Conservation (phyloP, 75 land plant species). For the Larix kaempferi region DNA sequence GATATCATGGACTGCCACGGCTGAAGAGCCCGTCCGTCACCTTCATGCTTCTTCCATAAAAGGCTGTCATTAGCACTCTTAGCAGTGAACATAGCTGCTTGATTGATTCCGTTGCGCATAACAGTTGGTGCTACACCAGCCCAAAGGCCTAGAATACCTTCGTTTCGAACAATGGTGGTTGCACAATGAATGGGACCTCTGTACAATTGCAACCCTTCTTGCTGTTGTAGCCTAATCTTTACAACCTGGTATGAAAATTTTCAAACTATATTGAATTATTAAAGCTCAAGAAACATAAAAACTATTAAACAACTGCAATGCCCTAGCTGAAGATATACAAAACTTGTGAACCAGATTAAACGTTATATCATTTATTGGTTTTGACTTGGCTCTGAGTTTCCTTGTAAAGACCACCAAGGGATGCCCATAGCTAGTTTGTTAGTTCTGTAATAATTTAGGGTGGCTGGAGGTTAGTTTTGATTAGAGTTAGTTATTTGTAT, state of each 20-base stretch:
- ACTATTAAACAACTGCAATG: too few relatives aligned
- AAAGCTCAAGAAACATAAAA: too few relatives aligned
- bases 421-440: too few relatives aligned
- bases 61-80: constrained; percentile 74
- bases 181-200: constrained; percentile 98
- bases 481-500: too few relatives aligned
- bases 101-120: constrained; percentile 97
- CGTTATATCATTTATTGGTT: too few relatives aligned
- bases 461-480: too few relatives aligned
- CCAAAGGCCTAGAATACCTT: constrained; percentile 91
- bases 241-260: constrained; percentile 54
- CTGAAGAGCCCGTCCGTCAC: constrained; percentile 81
- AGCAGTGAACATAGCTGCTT: constrained; percentile 98
- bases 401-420: too few relatives aligned
- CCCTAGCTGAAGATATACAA: too few relatives aligned
- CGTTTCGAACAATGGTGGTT: constrained; percentile 73
- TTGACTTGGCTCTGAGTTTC: too few relatives aligned
- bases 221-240: constrained; percentile 94
- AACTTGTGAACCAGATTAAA: too few relatives aligned
- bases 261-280: too few relatives aligned
- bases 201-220: constrained; percentile 78
- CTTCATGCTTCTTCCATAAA: constrained; percentile 92
- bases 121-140: constrained; percentile 97
- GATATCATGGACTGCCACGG: constrained; percentile 99
- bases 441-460: too few relatives aligned